These are phyloP conservation scores for Geoglossum cookeanum DNA, from an alignment of 2,329 filamentous ascomycete species.

Conservation along the genomic window DNA sequence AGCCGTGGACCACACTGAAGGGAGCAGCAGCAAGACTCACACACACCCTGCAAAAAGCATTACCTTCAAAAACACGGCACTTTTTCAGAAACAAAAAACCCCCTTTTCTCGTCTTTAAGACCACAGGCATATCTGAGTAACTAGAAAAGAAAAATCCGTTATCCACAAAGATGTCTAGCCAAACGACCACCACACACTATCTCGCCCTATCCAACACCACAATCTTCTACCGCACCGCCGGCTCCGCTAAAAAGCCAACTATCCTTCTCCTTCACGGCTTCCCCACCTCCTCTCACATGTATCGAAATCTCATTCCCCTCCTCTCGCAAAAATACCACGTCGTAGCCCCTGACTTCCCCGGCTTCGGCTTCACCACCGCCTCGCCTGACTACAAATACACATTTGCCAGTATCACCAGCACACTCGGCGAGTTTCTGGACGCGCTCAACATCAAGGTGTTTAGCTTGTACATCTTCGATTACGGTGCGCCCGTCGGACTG, in stretches of 20 bases:
- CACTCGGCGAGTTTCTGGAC: conserved; percentile 30
- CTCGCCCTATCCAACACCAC: conserved; percentile 5
- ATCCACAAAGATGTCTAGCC: no score
- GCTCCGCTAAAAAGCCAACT: conserved; percentile 17
- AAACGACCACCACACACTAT: no score
- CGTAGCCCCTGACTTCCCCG: conserved; percentile 39
- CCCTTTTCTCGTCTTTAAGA: background rate
- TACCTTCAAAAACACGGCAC: no score
- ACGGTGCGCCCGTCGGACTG: conserved; percentile 37
- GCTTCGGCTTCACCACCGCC: conserved; percentile 37
- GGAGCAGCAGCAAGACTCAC: no score
- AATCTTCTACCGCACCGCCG: conserved; percentile 23
- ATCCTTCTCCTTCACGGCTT: conserved; percentile 29
- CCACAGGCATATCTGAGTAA: no score
- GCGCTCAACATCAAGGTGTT: conserved; percentile 28
- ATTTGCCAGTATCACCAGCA: conserved; percentile 31
- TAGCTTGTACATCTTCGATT: conserved; percentile 43
- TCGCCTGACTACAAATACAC: conserved; percentile 29
- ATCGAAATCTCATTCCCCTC: conserved; percentile 26
- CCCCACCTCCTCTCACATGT: conserved; percentile 27
- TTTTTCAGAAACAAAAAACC: background rate
- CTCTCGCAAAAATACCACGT: conserved; percentile 24
- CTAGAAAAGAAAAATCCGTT: no score
- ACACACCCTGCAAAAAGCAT: no score
- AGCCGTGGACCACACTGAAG: no score